Base-by-base conservation (phyloP, 139 green algal species). In the Marvania coccoides region DNA sequence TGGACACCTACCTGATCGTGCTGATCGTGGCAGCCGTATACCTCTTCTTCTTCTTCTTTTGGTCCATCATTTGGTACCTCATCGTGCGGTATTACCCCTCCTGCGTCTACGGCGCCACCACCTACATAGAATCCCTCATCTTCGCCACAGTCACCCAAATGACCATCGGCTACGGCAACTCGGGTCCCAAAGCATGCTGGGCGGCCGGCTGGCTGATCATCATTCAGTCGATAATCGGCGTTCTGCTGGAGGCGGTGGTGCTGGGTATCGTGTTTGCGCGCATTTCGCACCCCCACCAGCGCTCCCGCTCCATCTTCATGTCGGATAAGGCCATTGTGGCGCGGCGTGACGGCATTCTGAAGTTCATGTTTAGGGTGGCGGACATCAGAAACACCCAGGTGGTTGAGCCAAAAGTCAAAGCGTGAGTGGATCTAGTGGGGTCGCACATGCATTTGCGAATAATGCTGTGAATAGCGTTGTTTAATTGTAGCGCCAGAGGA, bases 291-390 rank as follows among this genome's bases (percentile, higher is more conserved):
- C 87, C 89, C 53, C 90, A 92, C 73, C 78, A 91, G 53, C 79
- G 89, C 24, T 82, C 77, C 28, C 76, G 88, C 38, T 90, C 87
- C 7, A 90, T 96, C 60, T 80, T 92, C 54, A 91, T 96, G 28
- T 89, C 77, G 2, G 86, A 95, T 58, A 87, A 74, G 10, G 82
- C 86, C 2, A 67, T 82, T 30, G 87, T 96, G 5, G 75, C 81
- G 0, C 74, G 88, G 1, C 65, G 90, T 1, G 89, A 96, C 60
- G 90, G 90, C 61, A 79, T 89, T 28, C 83, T 95, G 31, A 96
- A 95, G 61, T 89, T 96, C 68, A 95, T 95, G 88, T 91, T 96
- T 45, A 79, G 90, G 2, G 63, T 96, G 5, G 87, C 81, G 9
- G 90, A 96, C 82, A 83, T 93, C 42, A 76, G 88, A 30, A 53